A percentile compares a stretch with the other conserved stretches of the same genome.
Evolutionary conservation across 108 stramenopile species (phyloP).

Genomic region (Epithemia pelagica): DNA sequence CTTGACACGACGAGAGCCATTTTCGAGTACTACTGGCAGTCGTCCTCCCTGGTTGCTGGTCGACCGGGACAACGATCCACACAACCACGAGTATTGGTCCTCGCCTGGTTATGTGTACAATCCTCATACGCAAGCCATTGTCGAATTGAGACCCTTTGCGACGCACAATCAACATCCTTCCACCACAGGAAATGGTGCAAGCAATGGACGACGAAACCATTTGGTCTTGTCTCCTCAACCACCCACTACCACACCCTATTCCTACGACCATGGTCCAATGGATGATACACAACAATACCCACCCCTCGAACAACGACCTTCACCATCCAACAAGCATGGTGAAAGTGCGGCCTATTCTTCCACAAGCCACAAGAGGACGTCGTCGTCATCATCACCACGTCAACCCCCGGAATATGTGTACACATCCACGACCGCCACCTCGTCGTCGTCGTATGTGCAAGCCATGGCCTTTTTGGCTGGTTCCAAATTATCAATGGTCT

Average conservation of each 20-base stretch:
- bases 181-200: not conserved
- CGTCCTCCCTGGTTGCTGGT: too few species aligned
- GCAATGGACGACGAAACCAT: not conserved
- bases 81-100: not conserved
- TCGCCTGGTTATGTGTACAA: slow-evolving; percentile 33
- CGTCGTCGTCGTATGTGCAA: not conserved
- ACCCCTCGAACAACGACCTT: too few species aligned
- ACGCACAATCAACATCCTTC: too few species aligned
- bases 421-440: not conserved
- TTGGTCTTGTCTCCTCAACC: not conserved
- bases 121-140: slow-evolving; percentile 22
- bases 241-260: not conserved
- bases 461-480: slow-evolving; percentile 3
- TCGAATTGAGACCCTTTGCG: slow-evolving; percentile 12
- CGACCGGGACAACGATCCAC: too few species aligned
- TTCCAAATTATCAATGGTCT: slow-evolving; percentile 23
- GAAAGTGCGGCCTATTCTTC: not conserved
- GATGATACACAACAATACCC: too few species aligned
- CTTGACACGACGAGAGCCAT: not conserved
- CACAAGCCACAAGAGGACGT: not conserved
- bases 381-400: not conserved
- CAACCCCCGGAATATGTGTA: not conserved
- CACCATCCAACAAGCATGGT: not conserved
- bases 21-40: not conserved
- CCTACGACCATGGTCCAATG: too few species aligned